These are phyloP conservation scores for Psilocybe mexicana DNA, from an alignment of 1,284 basidiomycete species.

Conservation along the genomic window DNA sequence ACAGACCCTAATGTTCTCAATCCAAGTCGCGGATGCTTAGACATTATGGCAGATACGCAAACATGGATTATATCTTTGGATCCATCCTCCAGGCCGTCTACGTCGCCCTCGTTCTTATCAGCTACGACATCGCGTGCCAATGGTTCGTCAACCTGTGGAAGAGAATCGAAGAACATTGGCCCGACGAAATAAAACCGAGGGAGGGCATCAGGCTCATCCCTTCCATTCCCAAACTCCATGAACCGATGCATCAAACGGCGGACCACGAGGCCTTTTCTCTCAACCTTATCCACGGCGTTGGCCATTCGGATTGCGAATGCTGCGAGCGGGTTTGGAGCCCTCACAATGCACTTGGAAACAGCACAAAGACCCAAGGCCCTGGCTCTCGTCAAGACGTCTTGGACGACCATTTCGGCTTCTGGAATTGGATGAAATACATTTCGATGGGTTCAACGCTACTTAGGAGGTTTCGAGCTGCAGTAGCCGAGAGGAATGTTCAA, in stretches of 20 bases:
- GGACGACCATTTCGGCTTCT: constrained; percentile 13
- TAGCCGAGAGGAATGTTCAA: constrained; percentile 10
- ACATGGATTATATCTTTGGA: constrained; percentile 6
- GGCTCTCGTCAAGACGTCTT: constrained; percentile 12
- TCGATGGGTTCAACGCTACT: neutral
- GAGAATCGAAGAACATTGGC: neutral
- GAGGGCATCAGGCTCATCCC: neutral
- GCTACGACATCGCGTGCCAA: neutral
- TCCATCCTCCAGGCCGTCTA: neutral
- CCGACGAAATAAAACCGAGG: neutral
- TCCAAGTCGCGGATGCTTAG: too few relatives aligned
- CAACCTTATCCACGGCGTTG: constrained; percentile 11
- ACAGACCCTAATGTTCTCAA: too few relatives aligned
- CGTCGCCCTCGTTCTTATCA: neutral
- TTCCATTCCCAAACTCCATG: constrained; percentile 13
- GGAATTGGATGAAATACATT: constrained; percentile 13
- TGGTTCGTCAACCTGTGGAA: neutral
- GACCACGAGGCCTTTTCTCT: constrained; percentile 10
- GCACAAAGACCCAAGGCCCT: constrained; percentile 10
- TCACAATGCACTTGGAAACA: constrained; percentile 9
- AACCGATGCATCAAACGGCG: constrained; percentile 5
- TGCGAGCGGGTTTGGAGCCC: constrained; percentile 3
- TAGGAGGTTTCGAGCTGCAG: neutral
- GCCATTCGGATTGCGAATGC: constrained; percentile 6
- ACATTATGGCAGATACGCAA: neutral